Evolutionary conservation across 768 basidiomycete species (phyloP), one percentile per base, ranked within the genome.

Genomic region (Grammothele lineata): DNA sequence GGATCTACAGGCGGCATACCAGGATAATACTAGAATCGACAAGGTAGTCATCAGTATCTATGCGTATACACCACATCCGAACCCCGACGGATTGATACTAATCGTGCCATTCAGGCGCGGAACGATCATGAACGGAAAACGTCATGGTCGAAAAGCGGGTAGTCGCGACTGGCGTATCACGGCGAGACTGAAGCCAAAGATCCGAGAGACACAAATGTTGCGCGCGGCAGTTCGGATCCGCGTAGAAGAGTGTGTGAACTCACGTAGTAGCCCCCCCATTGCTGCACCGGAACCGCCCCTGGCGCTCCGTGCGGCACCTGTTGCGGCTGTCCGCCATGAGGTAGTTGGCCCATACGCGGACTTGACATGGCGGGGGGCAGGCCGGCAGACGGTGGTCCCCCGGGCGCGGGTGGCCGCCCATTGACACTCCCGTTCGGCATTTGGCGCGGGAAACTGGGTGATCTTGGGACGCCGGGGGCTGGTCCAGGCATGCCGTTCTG

Each of bases 261-360:
- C 62, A 85, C 85, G 62, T 82, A 85, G 67, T 83, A 85, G 26
- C 61, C 51, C 1, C 52, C 46, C 77, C 74, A 78, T 37, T 62
- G 65, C 40, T 62, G 65, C 34, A 57, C 25, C 8, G 70, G 67
- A 52, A 77, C 63, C 48, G 66, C 70, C 36, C 69, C 65, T 19
- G 54, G 57, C 35, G 68, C 63, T 26, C 64, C 66, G 36, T 75
- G 67, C 23, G 78, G 75, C 66, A 83, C 71, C 18, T 69, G 74
- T 12, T 75, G 60, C 21, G 77, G 73, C 50, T 76, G 81, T 14
- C 68, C 71, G 49, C 72, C 72, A 51, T 78, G 77, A 25, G 79
- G 75, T 23, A 80, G 74, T 24, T 80, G 74, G 21, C 71, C 77
- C 62, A 87, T 67, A 53, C 86, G 77, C 25, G 87, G 87, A 63